Evolutionary conservation across 768 basidiomycete species (phyloP).

Genomic region (Hypholoma fasciculare): DNA sequence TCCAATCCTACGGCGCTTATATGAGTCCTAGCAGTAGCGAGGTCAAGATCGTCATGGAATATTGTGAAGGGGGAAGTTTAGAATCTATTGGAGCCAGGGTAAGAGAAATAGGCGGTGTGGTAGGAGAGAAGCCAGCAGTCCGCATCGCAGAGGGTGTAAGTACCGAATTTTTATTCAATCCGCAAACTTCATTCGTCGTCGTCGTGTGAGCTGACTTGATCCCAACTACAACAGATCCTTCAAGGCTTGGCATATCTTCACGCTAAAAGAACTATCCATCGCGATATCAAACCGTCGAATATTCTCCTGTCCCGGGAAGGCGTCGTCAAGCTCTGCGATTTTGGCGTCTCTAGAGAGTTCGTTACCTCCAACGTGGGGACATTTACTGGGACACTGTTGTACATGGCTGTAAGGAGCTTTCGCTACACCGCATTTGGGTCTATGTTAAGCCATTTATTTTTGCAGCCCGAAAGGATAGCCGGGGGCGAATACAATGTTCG

Average conservation of each 20-base stretch:
- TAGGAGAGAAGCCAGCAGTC: constrained; percentile 85
- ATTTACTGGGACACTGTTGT: constrained; percentile 95
- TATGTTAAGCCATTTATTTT: not conserved
- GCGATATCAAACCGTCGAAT: constrained; percentile 94
- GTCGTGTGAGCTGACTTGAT: not conserved
- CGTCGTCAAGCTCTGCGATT: constrained; percentile 89
- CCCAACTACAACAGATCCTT: constrained; percentile 53
- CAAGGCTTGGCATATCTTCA: constrained; percentile 92
- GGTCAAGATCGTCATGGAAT: constrained; percentile 96
- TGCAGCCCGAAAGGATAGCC: constrained; percentile 87
- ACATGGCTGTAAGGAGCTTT: constrained; percentile 87
- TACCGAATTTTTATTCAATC: constrained; percentile 10
- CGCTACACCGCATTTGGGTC: too few species aligned
- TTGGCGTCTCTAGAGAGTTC: constrained; percentile 97
- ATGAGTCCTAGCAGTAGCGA: constrained; percentile 84
- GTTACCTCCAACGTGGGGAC: constrained; percentile 89
- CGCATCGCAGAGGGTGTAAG: constrained; percentile 92
- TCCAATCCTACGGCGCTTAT: constrained; percentile 90
- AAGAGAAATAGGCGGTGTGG: constrained; percentile 72
- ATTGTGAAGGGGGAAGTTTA: constrained; percentile 81
- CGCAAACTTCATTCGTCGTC: constrained; percentile 3
- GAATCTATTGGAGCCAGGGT: constrained; percentile 86
- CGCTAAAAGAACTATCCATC: constrained; percentile 85
- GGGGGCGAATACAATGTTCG: constrained; percentile 90
- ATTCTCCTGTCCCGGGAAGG: constrained; percentile 88